These are phyloP conservation scores for Fusarium udum DNA, from an alignment of 2,329 filamentous ascomycete species.

Conservation along the genomic window DNA sequence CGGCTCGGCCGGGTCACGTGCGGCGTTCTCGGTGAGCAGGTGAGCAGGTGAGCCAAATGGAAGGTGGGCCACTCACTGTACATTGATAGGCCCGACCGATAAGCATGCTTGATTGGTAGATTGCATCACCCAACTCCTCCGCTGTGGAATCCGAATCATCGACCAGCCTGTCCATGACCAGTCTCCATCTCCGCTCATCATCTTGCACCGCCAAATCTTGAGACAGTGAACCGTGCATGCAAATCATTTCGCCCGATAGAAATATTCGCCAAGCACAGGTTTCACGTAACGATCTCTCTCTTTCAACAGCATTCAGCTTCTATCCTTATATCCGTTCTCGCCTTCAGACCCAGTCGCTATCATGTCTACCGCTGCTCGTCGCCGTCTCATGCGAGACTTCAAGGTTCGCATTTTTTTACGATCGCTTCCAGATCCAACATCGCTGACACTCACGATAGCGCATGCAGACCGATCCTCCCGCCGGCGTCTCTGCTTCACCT, in stretches of 20 bases:
- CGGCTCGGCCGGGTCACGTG: conserved; percentile 1
- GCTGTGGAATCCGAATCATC: conserved; percentile 23
- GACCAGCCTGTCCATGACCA: conserved; percentile 40
- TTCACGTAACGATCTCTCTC: neutral
- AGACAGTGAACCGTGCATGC: conserved; percentile 19
- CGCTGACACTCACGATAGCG: conserved; percentile 65
- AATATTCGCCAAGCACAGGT: neutral
- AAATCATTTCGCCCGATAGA: neutral
- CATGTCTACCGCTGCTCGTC: conserved; percentile 91
- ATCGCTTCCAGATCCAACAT: neutral
- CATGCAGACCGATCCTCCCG: conserved; percentile 98
- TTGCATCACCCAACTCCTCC: conserved; percentile 24
- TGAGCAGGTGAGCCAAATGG: neutral
- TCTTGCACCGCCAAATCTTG: conserved; percentile 22
- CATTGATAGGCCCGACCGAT: conserved; percentile 21
- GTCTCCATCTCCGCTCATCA: conserved; percentile 38
- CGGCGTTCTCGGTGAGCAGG: neutral
- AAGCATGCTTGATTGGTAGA: conserved; percentile 37
- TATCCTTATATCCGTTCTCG: neutral
- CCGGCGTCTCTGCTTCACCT: conserved; percentile 94
- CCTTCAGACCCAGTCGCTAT: conserved; percentile 29
- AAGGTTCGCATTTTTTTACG: conserved; percentile 71
- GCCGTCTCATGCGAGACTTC: conserved; percentile 98
- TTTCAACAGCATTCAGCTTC: neutral
- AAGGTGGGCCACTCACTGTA: neutral